Evolutionary conservation across 2,329 filamentous ascomycete genomes (phyloP), one percentile per base, ranked within the genome.

Genomic region (Diplodia scrobiculata): DNA sequence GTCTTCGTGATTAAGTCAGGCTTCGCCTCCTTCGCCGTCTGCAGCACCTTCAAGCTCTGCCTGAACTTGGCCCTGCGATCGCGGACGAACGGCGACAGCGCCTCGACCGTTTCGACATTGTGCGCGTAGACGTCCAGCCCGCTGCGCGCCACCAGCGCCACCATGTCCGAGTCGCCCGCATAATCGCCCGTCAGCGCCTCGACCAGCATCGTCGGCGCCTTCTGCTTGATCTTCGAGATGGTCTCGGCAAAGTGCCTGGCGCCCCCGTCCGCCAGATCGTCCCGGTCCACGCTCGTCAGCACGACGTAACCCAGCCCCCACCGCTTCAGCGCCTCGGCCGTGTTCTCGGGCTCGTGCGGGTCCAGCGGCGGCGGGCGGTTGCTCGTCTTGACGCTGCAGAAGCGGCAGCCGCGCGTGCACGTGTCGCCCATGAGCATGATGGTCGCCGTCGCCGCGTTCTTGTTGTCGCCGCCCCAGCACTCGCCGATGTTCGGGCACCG

Each of bases 381-480:
- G 67, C 82, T 89, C 2, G 95, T 99, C 84, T 98, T 98, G 63
- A 99, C 95, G 70, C 89, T 92, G 84, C 95, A 99, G 83, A 99
- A 99, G 63, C 95, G 87, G 79, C 95, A 99, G 19, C 94, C 95
- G 68, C 95, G 86, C 19, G 95, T 99, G 79, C 95, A 99, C 9
- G 94, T 98, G 78, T 99, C 95, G 70, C 95, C 95, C 93, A 98
- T 98, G 55, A 99, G 82, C 95, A 99, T 99, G 79, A 99, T 98
- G 11, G 95, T 99, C 2, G 95, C 95, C 36, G 95, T 99, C 4
- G 95, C 95, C 29, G 92, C 89, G 70, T 87, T 89, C 82, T 97
- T 97, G 77, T 90, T 87, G 75, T 84, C 87, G 38, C 95, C 95
- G 68, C 95, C 95, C 95, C 95, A 99, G 82, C 95, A 99, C 77